Evolutionary conservation across 2,329 filamentous ascomycete genomes (phyloP), one percentile per base, ranked within the genome.

Genomic region (Penicillium sp.): DNA sequence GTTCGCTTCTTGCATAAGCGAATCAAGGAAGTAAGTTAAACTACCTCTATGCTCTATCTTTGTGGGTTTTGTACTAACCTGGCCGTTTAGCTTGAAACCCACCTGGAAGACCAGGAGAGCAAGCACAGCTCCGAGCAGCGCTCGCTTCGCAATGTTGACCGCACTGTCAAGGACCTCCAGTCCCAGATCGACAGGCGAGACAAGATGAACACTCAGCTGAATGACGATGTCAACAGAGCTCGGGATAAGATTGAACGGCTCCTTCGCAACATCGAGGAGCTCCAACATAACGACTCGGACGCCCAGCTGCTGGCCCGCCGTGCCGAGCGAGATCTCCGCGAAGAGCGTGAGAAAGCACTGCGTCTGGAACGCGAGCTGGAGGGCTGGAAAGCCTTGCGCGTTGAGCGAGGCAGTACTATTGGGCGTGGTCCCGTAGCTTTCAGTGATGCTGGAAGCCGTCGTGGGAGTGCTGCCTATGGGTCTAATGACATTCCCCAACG

Each of bases 1-100:
- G 91, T 97, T 66, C 89, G 94, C 70, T 97, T 97, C 80, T 78
- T 97, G 69, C 90, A 97, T 77, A 93, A 92, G 71, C 86, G 93
- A 50, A 91, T 99, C 64, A 92, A 97, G 79, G 93, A 97, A 84
- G 93, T 96, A 82, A 83, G 86, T 37, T 58, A 65, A 40, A 65
- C 55, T 58, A 7, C 57, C 47, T 43, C 56, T 3, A 19, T 29
- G 27, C 12, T 46, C 13, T 12, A 10, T 13, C 19, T 15, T 7
- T 33, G 6, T 27, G 10, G 6, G 4, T 29, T 35, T 33, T 13
- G 5, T 60, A 42, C 69, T 75, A 67, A 73, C 50, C 38, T 38
- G 6, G 19, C 13, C 21, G 10, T 23, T 41, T 41, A 97, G 89
- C 89, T 99, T 67, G 93, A 99, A 76, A 85, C 86, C 25, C 89